A percentile compares a stretch with the other conserved stretches of the same genome.
Evolutionary conservation across 2,329 filamentous ascomycete genomes (phyloP).

Genomic region (Pseudocercospora ulei): DNA sequence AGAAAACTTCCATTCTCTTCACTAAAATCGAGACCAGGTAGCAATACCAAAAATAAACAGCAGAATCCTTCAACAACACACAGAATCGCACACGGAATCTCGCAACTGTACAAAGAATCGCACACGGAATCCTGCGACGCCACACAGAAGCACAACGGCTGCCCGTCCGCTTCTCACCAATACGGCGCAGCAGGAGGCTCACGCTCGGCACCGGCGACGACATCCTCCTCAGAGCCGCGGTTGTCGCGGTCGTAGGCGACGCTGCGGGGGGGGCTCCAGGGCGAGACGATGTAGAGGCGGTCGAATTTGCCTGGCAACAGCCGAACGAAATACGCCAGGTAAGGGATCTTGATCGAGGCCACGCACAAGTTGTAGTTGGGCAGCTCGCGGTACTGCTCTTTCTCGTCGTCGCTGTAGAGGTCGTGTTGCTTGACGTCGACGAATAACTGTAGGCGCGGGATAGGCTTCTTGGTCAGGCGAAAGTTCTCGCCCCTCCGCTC

Average conservation of each 20-base stretch:
- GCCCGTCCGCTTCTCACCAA: too few relatives aligned
- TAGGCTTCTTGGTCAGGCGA: slow-evolving; percentile 41
- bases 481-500: slow-evolving; percentile 40
- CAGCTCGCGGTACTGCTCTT: slow-evolving; percentile 29
- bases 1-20: too few relatives aligned
- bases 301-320: slow-evolving; percentile 41
- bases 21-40: too few relatives aligned
- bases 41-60: too few relatives aligned
- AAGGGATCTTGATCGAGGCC: slow-evolving; percentile 42
- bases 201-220: too few relatives aligned
- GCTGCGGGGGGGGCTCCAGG: slow-evolving; percentile 36
- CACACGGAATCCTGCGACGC: too few relatives aligned
- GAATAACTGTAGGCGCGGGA: slow-evolving; percentile 41
- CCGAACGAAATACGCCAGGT: slow-evolving; percentile 40
- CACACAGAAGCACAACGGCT: too few relatives aligned
- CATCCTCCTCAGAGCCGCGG: too few relatives aligned
- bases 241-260: slow-evolving; percentile 28
- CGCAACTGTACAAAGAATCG: too few relatives aligned
- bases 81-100: too few relatives aligned
- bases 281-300: slow-evolving; percentile 44
- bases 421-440: slow-evolving; percentile 42
- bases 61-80: too few relatives aligned
- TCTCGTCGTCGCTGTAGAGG: slow-evolving; percentile 37
- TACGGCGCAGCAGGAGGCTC: too few relatives aligned
- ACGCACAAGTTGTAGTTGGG: slow-evolving; percentile 42